These are phyloP conservation scores for Moesziomyces globuligerus DNA, from an alignment of 1,284 basidiomycete species.

Conservation along the genomic window DNA sequence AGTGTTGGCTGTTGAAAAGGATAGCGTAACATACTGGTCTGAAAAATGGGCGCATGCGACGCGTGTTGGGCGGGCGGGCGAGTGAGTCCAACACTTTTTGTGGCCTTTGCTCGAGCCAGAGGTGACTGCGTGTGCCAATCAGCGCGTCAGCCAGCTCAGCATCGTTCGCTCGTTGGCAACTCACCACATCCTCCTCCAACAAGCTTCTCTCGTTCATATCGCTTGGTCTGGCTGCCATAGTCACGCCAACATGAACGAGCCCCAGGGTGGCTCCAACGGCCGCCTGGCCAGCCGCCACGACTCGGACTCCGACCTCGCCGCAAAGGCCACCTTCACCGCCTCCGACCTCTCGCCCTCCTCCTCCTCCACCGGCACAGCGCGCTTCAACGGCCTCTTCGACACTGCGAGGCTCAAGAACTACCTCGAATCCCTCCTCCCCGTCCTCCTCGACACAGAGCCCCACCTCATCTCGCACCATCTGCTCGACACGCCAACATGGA, in stretches of 20 bases:
- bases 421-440: constrained; percentile 44
- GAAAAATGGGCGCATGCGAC: too few species aligned
- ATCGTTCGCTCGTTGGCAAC: too few species aligned
- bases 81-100: too few species aligned
- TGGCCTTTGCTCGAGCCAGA: too few species aligned
- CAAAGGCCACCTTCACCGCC: constrained; percentile 12
- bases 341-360: constrained; percentile 35
- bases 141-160: too few species aligned
- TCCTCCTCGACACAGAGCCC: constrained; percentile 44
- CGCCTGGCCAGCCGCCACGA: constrained; percentile 17
- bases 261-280: constrained; percentile 14
- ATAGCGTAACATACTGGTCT: too few species aligned
- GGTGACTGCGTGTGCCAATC: too few species aligned
- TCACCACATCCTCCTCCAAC: too few species aligned
- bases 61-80: too few species aligned
- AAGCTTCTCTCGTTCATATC: too few species aligned
- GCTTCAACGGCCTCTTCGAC: constrained; percentile 32
- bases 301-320: constrained; percentile 13
- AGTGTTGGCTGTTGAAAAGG: too few species aligned
- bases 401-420: constrained; percentile 34
- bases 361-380: constrained; percentile 19
- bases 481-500: constrained; percentile 49
- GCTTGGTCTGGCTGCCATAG: not conserved
- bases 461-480: constrained; percentile 29
- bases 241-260: constrained; percentile 23